These are phyloP conservation scores for Fomitiporia mediterranea DNA, from an alignment of 1,284 basidiomycete genomes.

Conservation along the genomic window DNA sequence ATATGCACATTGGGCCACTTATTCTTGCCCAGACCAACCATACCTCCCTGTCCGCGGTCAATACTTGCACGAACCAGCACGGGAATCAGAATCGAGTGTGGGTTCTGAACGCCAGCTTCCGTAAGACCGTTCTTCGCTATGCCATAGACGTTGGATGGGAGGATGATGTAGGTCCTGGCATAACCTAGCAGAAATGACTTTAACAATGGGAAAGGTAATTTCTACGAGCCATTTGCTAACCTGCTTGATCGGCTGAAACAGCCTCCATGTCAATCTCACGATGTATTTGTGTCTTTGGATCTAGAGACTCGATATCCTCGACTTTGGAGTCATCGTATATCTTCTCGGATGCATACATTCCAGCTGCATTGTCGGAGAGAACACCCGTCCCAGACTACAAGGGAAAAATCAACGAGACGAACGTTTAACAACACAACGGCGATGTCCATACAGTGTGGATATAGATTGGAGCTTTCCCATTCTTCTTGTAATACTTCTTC, in stretches of 20 bases:
- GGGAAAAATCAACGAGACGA: too few relatives aligned
- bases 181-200: conserved; percentile 31
- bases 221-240: too few relatives aligned
- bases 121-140: conserved; percentile 38
- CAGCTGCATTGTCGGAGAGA: conserved; percentile 33
- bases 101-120: conserved; percentile 38
- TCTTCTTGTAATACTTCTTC: conserved; percentile 37
- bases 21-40: conserved; percentile 43
- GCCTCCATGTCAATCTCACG: conserved; percentile 37
- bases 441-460: conserved; percentile 47
- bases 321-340: conserved; percentile 37
- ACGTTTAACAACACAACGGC: conserved; percentile 8
- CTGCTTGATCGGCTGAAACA: conserved; percentile 34
- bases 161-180: conserved; percentile 39
- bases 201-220: neutral
- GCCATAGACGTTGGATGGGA: conserved; percentile 44
- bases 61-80: conserved; percentile 33
- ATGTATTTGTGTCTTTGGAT: conserved; percentile 31
- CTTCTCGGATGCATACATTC: conserved; percentile 28
- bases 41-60: conserved; percentile 37
- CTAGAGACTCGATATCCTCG: conserved; percentile 34
- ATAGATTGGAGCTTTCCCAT: conserved; percentile 39
- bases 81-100: conserved; percentile 40
- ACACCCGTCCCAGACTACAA: conserved; percentile 38
- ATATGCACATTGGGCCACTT: conserved; percentile 44